These are phyloP conservation scores for Trichodelitschia bisporula DNA, from an alignment of 495 filamentous ascomycete genomes.

Conservation along the genomic window DNA sequence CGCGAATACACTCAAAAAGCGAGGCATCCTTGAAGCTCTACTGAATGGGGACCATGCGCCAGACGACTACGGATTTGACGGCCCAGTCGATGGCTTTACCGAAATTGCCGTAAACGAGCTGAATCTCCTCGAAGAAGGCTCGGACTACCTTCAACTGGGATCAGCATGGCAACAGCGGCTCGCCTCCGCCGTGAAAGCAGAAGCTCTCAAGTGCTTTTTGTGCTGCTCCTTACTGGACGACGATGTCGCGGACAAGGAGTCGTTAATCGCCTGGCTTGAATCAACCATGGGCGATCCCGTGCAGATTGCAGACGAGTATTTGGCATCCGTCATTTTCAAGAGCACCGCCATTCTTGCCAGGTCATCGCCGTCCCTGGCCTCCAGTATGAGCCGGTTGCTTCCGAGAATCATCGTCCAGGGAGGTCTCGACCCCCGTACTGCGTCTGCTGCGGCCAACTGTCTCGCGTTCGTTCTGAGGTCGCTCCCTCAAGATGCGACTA, in stretches of 20 bases:
- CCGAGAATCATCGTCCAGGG: constrained; percentile 68
- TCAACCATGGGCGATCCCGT: constrained; percentile 45
- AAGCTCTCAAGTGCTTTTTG: constrained; percentile 57
- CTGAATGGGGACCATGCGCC: constrained; percentile 13
- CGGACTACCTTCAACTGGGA: constrained; percentile 66
- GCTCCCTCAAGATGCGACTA: constrained; percentile 76
- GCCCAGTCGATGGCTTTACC: constrained; percentile 39
- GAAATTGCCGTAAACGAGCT: constrained; percentile 61
- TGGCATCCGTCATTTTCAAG: constrained; percentile 56
- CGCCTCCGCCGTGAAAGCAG: constrained; percentile 63
- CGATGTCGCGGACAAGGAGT: constrained; percentile 51
- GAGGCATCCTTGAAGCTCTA: constrained; percentile 53
- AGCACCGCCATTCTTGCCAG: constrained; percentile 60
- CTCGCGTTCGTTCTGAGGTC: constrained; percentile 54
- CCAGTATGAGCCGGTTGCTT: constrained; percentile 55
- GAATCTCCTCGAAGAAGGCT: constrained; percentile 60
- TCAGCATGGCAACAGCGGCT: constrained; percentile 72
- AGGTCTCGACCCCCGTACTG: constrained; percentile 32
- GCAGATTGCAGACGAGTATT: constrained; percentile 51
- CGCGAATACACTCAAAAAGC: constrained; percentile 27
- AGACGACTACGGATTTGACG: constrained; percentile 4
- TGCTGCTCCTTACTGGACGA: constrained; percentile 63
- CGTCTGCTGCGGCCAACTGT: constrained; percentile 53
- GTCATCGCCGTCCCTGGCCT: constrained; percentile 41
- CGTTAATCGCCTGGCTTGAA: constrained; percentile 73